Evolutionary conservation across 2,329 filamentous ascomycete genomes (phyloP), one percentile per base, ranked within the genome.

Genomic region (Trichoderma pleuroti): DNA sequence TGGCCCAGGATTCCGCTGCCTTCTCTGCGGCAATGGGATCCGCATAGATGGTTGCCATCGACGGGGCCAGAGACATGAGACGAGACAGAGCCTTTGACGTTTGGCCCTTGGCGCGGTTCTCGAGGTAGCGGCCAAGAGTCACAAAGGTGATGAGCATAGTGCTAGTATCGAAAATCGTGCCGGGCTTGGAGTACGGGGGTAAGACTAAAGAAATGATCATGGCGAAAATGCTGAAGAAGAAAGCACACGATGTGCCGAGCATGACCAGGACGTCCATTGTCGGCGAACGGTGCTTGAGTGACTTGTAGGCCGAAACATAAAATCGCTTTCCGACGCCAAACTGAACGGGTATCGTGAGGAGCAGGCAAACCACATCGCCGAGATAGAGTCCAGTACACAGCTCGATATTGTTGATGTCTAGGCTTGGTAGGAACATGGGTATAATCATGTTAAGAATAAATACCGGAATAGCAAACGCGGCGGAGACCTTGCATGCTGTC

Each of bases 71-170:
- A 18, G 93, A 98, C 96, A 99, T 99, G 39, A 99, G 88, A 28
- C 91, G 88, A 9, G 95, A 98, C 3, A 99, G 87, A 0, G 96
- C 96, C 78, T 93, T 96, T 6, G 94, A 98, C 0, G 96, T 99
- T 82, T 98, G 93, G 0, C 96, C 96, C 83, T 98, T 99, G 66
- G 96, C 96, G 21, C 91, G 86, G 78, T 98, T 99, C 81, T 99
- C 96, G 21, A 99, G 83, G 83, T 92, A 99, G 42, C 96, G 91
- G 5, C 96, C 93, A 3, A 99, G 83, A 1, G 92, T 94, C 80
- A 98, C 93, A 79, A 99, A 98, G 0, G 94, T 97, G 80, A 99
- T 94, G 65, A 99, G 86, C 96, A 98, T 99, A 26, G 94, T 97
- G 81, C 94, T 98, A 1, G 96, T 99, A 78, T 99, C 96, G 76